phyloP scores from a whole-genome alignment of 2,329 filamentous ascomycete species.

The Pseudogymnoascus sp. region DNA sequence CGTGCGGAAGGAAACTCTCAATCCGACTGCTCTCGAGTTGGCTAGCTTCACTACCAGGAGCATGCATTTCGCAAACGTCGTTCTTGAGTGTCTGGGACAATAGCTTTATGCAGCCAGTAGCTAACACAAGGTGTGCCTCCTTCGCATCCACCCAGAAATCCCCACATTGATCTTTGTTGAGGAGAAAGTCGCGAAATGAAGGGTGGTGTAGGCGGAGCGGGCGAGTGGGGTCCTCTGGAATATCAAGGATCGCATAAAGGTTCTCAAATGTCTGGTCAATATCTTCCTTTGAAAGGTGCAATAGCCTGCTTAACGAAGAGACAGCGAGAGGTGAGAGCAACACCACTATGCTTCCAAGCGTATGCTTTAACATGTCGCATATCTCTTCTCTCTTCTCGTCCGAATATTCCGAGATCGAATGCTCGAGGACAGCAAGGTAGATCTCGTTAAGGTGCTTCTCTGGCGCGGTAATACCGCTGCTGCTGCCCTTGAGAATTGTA shows the following conservation, averaged over 20 bases:
- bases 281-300: background rate
- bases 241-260: conserved; percentile 15
- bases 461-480: background rate
- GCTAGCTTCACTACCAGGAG: conserved; percentile 14
- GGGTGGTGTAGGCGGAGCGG: conserved; percentile 20
- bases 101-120: conserved; percentile 23
- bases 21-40: conserved; percentile 18
- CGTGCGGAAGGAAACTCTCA: conserved; percentile 25
- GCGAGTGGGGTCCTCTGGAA: conserved; percentile 10
- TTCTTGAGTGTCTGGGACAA: conserved; percentile 24
- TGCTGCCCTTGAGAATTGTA: conserved; percentile 12
- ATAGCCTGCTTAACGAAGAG: conserved; percentile 11
- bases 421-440: conserved; percentile 13
- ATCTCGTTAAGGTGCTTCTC: conserved; percentile 10
- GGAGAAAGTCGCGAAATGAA: conserved; percentile 27
- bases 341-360: conserved; percentile 13
- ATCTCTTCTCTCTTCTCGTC: background rate
- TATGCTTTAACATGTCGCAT: conserved; percentile 3
- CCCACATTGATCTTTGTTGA: conserved; percentile 19
- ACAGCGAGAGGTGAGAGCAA: conserved; percentile 12
- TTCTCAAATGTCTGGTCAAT: conserved; percentile 11
- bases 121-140: conserved; percentile 26
- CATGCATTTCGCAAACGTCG: conserved; percentile 24
- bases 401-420: no score
- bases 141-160: conserved; percentile 29